These are phyloP conservation scores for Cyclotella choctawhatcheeana DNA, from an alignment of 108 stramenopile species.

Conservation along the genomic window DNA sequence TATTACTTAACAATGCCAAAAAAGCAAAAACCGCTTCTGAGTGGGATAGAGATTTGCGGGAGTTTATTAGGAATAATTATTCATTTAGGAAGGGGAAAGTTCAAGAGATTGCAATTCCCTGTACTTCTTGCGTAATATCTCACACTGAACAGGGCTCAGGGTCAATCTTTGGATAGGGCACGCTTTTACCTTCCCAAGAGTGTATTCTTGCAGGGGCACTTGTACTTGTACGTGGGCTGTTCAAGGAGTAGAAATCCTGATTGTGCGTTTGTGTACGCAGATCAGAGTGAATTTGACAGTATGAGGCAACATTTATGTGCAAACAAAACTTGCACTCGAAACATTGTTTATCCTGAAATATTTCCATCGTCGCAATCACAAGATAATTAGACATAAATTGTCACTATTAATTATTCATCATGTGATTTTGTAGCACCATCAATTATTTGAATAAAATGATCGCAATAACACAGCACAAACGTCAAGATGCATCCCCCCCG, in stretches of 20 bases:
- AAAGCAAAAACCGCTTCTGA: no score
- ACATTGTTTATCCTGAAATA: conserved; percentile 11
- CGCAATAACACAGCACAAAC: no score
- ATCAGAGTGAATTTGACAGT: conserved; percentile 20
- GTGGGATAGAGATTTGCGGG: no score
- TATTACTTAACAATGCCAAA: no score
- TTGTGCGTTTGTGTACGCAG: conserved; percentile 3
- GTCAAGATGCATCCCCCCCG: no score
- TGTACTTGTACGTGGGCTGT: conserved; percentile 18
- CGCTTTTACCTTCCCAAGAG: conserved; percentile 9
- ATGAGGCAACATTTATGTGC: background rate
- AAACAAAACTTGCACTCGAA: conserved; percentile 8
- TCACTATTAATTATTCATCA: no score
- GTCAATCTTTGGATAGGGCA: background rate
- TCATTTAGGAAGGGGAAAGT: no score
- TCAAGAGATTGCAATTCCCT: conserved; percentile 26
- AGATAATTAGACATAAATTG: no score
- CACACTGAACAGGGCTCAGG: conserved; percentile 19
- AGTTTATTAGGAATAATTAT: no score
- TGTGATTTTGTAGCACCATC: no score
- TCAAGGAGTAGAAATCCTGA: conserved; percentile 11
- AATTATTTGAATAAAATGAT: no score
- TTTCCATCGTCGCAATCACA: no score
- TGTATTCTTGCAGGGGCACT: conserved; percentile 14
- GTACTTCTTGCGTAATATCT: conserved; percentile 22